Evolutionary conservation across 2,329 filamentous ascomycete species (phyloP), one percentile per base, ranked within the genome.

Genomic region (Fusarium sp.): DNA sequence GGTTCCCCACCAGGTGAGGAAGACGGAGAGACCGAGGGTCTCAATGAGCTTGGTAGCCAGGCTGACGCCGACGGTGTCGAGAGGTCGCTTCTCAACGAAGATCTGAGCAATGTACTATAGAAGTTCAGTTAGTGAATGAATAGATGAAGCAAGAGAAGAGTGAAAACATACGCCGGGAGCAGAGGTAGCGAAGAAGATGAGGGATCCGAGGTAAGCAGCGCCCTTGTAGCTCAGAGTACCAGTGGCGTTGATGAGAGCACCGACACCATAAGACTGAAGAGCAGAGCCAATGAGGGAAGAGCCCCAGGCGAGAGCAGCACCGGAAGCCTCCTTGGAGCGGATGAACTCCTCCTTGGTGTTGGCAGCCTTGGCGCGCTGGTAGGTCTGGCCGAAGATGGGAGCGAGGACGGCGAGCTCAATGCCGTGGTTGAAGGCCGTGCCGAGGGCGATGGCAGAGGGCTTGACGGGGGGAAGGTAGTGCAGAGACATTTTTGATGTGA

Each of bases 1-100:
- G 80, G 96, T 98, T 80, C 96, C 96, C 96, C 96, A 98, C 93
- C 94, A 98, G 82, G 94, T 98, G 79, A 98, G 88, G 90, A 98
- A 94, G 80, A 98, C 83, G 73, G 93, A 95, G 67, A 98, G 90
- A 74, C 96, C 96, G 69, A 98, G 90, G 7, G 96, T 98, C 90
- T 98, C 96, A 78, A 98, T 90, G 78, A 96, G 86, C 85, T 96
- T 95, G 81, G 94, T 92, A 57, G 96, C 85, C 72, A 93, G 90
- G 81, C 93, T 93, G 76, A 98, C 92, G 77, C 94, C 94, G 77
- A 98, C 91, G 72, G 94, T 96, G 85, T 98, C 96, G 67, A 96
- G 85, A 59, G 96, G 94, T 69, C 95, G 93, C 90, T 96, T 97
- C 90, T 98, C 96, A 53, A 93, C 92, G 82, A 97, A 88, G 83